Evolutionary conservation across 352 stramenopile species (phyloP).

Genomic region (Pythium graminicola): DNA sequence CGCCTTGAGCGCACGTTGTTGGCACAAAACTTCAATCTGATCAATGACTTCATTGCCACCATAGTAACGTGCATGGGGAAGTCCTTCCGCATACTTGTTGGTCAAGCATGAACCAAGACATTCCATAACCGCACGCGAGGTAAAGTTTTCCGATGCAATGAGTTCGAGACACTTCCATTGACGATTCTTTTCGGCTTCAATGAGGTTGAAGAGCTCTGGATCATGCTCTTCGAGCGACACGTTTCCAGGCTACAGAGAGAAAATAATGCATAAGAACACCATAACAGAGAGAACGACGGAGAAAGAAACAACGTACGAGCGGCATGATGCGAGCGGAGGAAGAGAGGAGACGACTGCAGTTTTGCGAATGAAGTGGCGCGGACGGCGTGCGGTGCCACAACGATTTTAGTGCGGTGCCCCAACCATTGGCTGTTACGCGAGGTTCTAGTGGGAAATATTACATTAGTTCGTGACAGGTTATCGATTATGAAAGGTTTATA

Average conservation of each 20-base stretch:
- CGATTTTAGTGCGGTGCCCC: conserved; percentile 9
- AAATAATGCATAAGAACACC: too few relatives aligned
- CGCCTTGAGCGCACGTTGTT: conserved; percentile 93
- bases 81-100: conserved; percentile 99
- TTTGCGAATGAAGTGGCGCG: too few relatives aligned
- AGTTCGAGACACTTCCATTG: conserved; percentile 97
- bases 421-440: conserved; percentile 11
- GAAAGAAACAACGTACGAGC: conserved; percentile 19
- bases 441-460: not conserved
- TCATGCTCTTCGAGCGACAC: conserved; percentile 84
- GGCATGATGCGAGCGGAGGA: conserved; percentile 16
- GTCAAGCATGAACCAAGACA: conserved; percentile 97
- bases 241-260: conserved; percentile 59
- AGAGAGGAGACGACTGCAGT: too few relatives aligned
- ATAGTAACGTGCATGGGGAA: conserved; percentile 96
- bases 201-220: conserved; percentile 91
- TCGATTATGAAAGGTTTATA: conserved; percentile 4
- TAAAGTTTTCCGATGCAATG: conserved; percentile 99
- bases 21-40: conserved; percentile 97
- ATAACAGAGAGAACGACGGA: conserved; percentile 19
- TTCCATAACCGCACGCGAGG: conserved; percentile 95
- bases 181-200: conserved; percentile 97
- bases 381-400: conserved; percentile 6
- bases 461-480: not conserved
- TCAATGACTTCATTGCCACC: conserved; percentile 99